Percentiles rank a stretch among this genome's conserved stretches.
Evolutionary conservation across 257 asterid species (phyloP).

Genomic region (Salvia miltiorrhiza): DNA sequence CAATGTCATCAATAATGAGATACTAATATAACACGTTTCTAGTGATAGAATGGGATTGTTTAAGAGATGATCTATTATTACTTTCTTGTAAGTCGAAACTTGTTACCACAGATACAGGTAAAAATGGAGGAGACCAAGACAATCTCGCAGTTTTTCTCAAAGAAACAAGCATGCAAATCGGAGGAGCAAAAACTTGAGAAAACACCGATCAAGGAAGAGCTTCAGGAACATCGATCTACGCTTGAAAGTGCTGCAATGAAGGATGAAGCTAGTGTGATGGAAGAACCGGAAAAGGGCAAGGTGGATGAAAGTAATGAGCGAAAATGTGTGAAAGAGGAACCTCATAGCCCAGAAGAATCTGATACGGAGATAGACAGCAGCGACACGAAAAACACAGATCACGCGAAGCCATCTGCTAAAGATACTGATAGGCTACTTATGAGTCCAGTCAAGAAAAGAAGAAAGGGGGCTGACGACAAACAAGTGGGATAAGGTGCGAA

Average conservation of each 20-base stretch:
- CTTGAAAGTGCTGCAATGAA: slow-evolving; percentile 12
- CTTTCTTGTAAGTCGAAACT: neutral
- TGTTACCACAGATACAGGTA: slow-evolving; percentile 38
- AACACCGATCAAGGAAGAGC: slow-evolving; percentile 32
- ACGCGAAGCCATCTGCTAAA: slow-evolving; percentile 27
- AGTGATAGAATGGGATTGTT: too few species aligned
- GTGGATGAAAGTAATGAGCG: neutral
- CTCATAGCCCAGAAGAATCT: slow-evolving; percentile 18
- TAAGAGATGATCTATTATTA: neutral
- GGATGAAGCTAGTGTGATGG: slow-evolving; percentile 23
- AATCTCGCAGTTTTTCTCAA: slow-evolving; percentile 72
- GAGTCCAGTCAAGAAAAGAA: slow-evolving; percentile 46
- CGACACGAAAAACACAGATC: slow-evolving; percentile 18
- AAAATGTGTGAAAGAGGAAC: slow-evolving; percentile 24
- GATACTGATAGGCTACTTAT: slow-evolving; percentile 17
- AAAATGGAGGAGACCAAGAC: slow-evolving; percentile 60
- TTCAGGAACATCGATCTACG: slow-evolving; percentile 15
- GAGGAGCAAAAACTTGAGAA: slow-evolving; percentile 30
- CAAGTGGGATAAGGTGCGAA: slow-evolving; percentile 46
- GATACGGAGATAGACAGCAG: slow-evolving; percentile 3
- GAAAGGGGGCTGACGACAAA: slow-evolving; percentile 35
- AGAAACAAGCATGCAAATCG: slow-evolving; percentile 35
- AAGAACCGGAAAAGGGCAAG: slow-evolving; percentile 17
- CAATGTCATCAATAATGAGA: neutral
- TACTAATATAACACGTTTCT: too few species aligned